Base-by-base conservation (phyloP, 768 basidiomycete species). In the Podaxis rugospora region DNA sequence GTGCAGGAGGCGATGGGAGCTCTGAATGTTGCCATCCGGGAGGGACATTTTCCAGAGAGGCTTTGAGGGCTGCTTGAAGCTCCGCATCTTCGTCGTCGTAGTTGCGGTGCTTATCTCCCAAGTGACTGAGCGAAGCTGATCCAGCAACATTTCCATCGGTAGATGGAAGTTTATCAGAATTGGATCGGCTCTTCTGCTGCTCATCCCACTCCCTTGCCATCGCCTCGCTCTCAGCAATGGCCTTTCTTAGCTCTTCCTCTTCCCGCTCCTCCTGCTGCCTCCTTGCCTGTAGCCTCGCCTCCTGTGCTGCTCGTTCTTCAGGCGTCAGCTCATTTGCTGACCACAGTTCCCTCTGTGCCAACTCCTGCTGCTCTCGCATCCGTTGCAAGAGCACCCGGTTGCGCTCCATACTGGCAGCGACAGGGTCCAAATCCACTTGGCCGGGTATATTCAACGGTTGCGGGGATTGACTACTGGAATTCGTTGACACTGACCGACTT, bases 1-100 rank as follows among this genome's bases (percentile, higher is more conserved):
- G 63, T 21, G 40, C 51, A 50, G 60, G 51, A 28, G 52, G 64
- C 28, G 54, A 44, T 57, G 62, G 57, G 28, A 63, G 50, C 27
- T 72, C 70, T 36, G 78, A 78, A 4, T 77, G 66, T 27, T 71
- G 65, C 73, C 79, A 87, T 32, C 79, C 87, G 42, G 74, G 72
- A 1, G 89, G 86, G 21, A 85, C 70, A 44, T 76, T 76, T 68
- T 89, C 88, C 63, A 95, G 76, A 39, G 93, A 94, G 2, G 92
- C 94, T 68, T 78, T 86, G 51, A 96, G 77, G 4, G 94, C 94
- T 10, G 93, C 93, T 73, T 95, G 94, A 50, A 96, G 74, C 66
- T 91, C 88, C 23, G 83, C 85, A 66, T 96, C 93, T 54, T 95
- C 93, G 64, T 95, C 93, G 63, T 95, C 93, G 65, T 91, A 87